phyloP scores from a whole-genome alignment of 2,329 filamentous ascomycete species.

The Cytospora chrysosperma region DNA sequence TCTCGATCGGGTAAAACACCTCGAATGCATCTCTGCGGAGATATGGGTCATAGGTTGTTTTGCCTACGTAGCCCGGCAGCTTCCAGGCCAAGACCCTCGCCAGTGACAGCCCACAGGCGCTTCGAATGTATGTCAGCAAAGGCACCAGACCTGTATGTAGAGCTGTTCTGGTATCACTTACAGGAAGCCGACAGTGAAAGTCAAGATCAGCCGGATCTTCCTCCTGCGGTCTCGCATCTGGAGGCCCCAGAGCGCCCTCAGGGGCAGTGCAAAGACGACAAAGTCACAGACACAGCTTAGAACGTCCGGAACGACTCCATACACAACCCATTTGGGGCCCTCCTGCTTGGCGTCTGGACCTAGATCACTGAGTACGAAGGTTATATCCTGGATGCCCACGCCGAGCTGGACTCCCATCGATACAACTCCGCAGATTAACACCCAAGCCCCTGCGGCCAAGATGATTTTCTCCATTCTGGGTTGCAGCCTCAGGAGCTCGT shows the following conservation, averaged over 20 bases:
- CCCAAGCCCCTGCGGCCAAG: constrained; percentile 9
- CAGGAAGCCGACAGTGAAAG: constrained; percentile 15
- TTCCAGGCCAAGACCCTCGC: constrained; percentile 16
- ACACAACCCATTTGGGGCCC: constrained; percentile 17
- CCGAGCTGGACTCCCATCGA: constrained; percentile 16
- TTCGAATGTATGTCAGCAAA: not conserved
- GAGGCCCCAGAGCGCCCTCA: constrained; percentile 13
- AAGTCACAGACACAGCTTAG: constrained; percentile 17
- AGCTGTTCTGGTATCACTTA: not conserved
- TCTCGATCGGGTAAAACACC: constrained; percentile 8
- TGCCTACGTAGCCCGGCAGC: constrained; percentile 5
- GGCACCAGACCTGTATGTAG: not conserved
- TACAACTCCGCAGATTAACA: constrained; percentile 3
- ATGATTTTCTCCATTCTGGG: constrained; percentile 10
- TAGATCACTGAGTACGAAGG: constrained; percentile 1
- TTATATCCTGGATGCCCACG: constrained; percentile 14
- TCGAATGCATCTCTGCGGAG: constrained; percentile 13
- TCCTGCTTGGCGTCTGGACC: constrained; percentile 8
- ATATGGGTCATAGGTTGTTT: not conserved
- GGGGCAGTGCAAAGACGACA: constrained; percentile 11
- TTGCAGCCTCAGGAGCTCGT: constrained; percentile 10
- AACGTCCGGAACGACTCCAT: constrained; percentile 10
- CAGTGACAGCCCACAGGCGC: constrained; percentile 11
- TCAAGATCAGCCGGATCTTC: constrained; percentile 8
- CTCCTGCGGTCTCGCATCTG: constrained; percentile 11